A percentile compares a stretch with the other conserved stretches of the same genome.
These are phyloP conservation scores for Curvularia spicifera DNA, from an alignment of 2,329 filamentous ascomycete species.

Conservation along the genomic window DNA sequence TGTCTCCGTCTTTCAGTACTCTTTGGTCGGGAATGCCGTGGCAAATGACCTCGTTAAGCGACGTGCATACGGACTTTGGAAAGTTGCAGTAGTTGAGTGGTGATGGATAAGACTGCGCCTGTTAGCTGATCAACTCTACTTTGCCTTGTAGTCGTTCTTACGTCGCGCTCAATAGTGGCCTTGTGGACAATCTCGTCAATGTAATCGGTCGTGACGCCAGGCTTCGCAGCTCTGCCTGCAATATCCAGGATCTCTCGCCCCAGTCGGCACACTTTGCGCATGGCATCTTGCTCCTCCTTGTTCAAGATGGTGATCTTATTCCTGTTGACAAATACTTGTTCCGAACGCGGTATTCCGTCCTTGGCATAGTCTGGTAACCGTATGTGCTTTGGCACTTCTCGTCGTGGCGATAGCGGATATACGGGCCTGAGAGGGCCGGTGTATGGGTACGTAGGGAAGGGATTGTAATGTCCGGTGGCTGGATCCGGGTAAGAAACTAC, in stretches of 20 bases:
- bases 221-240: slow-evolving; percentile 79
- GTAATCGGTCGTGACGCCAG: slow-evolving; percentile 94
- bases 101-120: slow-evolving; percentile 84
- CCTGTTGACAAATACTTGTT: slow-evolving; percentile 69
- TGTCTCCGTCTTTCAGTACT: slow-evolving; percentile 86
- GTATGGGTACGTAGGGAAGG: slow-evolving; percentile 86
- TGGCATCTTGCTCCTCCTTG: slow-evolving; percentile 79
- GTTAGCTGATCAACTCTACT: slow-evolving; percentile 20
- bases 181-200: slow-evolving; percentile 96
- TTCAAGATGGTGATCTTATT: slow-evolving; percentile 86
- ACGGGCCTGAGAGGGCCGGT: slow-evolving; percentile 83
- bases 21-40: slow-evolving; percentile 97
- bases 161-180: slow-evolving; percentile 89
- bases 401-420: slow-evolving; percentile 60
- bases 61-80: slow-evolving; percentile 97
- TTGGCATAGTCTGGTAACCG: slow-evolving; percentile 84
- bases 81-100: slow-evolving; percentile 95
- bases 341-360: slow-evolving; percentile 75
- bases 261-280: slow-evolving; percentile 89
- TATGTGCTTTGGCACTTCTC: slow-evolving; percentile 76
- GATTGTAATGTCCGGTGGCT: slow-evolving; percentile 89
- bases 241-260: slow-evolving; percentile 93
- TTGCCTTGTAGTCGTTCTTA: slow-evolving; percentile 56
- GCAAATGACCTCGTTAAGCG: slow-evolving; percentile 95
- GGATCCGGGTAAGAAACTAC: slow-evolving; percentile 89